phyloP scores from a whole-genome alignment of 306 rosid species.

The Comarum palustre region DNA sequence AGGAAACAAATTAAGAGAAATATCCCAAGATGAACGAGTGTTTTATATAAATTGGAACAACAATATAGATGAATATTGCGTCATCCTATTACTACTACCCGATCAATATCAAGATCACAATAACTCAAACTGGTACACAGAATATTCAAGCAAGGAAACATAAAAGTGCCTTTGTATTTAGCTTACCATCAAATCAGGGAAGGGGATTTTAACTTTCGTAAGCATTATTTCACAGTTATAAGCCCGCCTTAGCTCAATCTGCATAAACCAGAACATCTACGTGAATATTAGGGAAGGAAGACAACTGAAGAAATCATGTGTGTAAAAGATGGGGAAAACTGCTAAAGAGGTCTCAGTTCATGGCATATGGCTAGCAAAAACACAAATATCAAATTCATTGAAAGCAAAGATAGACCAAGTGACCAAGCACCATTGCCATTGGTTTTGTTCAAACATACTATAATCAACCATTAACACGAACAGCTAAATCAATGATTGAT shows the following conservation, averaged over 20 bases:
- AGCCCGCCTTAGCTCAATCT: conserved; percentile 95
- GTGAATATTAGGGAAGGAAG: conserved; percentile 1
- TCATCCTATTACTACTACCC: not conserved
- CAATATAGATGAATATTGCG: not conserved
- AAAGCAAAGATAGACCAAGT: conserved; percentile 5
- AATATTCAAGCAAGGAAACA: conserved; percentile 5
- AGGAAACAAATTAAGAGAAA: not conserved
- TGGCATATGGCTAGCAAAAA: conserved; percentile 12
- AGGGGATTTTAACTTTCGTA: conserved; percentile 85
- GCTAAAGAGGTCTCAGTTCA: not conserved
- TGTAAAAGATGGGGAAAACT: not conserved
- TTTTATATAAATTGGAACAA: not conserved
- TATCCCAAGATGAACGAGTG: not conserved
- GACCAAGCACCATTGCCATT: not conserved
- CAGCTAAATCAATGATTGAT: not conserved
- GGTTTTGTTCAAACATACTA: not conserved
- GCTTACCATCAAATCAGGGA: conserved; percentile 91
- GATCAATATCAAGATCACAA: not conserved
- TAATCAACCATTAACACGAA: not conserved
- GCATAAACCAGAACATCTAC: conserved; percentile 35
- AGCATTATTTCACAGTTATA: conserved; percentile 99
- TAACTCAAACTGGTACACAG: conserved; percentile 25
- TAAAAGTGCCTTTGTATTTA: conserved; percentile 18
- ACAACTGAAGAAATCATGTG: not conserved
- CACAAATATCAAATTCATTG: not conserved